Base-by-base conservation (phyloP, 441 rosid genomes). In the Melastoma candidum region DNA sequence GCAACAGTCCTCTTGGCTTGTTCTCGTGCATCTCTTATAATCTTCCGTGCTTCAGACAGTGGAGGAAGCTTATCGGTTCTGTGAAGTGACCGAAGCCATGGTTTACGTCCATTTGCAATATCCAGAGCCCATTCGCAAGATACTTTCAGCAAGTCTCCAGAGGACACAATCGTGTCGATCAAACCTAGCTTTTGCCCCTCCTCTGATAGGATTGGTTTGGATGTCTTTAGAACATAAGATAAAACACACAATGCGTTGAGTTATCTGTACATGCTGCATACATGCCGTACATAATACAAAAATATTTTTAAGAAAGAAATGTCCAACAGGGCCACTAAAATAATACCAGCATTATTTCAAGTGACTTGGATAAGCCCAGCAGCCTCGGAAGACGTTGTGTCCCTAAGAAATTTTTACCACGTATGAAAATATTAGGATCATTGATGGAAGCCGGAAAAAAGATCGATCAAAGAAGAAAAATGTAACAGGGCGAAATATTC, bases 311-410 rank as follows among this genome's bases (percentile, higher is more conserved):
- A 29, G 36, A 29, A 6, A 29, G 36, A 3, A 29, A 17, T 17
- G 22, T 17, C 22, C 22, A 29, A 29, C 36, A 29, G 36, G 36
- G 7, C 36, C 7, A 29, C 36, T 52, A 12, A 1, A 52, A 52
- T 44, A 57, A n/a, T 81, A 92, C 98, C 87, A 84, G 80, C 78
- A 92, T 80, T 76, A 92, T 85, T 51, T 88, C 86, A 68, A 87
- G 71, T 46, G 86, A 90, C 74, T 88, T 92, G 54, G 95, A 46
- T 57, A 92, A 80, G 47, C 97, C 98, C 53, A 85, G 54, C 43
- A 92, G 87, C 74, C 98, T 88, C 51, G 98, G 98, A 61, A 92
- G 97, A 56, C 95, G 95, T 49, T 92, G 98, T 29, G 98, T 92
- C 29, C 98, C 98, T 92, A 68, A 65, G 59, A 55, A 60, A 64